Evolutionary conservation across 129 eudicot species (phyloP).

Genomic region (Flaveria robusta): DNA sequence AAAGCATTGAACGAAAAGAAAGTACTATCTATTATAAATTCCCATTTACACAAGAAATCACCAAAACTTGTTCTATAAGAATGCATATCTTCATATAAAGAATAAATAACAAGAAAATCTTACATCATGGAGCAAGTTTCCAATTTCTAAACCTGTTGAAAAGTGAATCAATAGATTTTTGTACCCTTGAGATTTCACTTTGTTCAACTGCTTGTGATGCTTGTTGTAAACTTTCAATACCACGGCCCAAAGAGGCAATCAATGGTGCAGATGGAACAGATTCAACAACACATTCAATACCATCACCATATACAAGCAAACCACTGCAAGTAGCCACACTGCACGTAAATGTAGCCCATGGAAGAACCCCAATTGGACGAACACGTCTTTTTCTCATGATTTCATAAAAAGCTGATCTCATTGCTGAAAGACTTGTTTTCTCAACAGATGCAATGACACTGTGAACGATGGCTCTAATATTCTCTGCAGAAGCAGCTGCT

Average conservation of each 20-base stretch:
- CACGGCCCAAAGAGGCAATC: conserved; percentile 92
- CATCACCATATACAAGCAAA: conserved; percentile 80
- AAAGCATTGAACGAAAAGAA: background rate
- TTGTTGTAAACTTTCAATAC: conserved; percentile 70
- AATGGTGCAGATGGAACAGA: conserved; percentile 83
- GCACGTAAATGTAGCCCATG: conserved; percentile 87
- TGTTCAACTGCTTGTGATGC: conserved; percentile 56
- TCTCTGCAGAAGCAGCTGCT: conserved; percentile 86
- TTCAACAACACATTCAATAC: conserved; percentile 89
- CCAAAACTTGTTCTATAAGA: conserved; percentile 16
- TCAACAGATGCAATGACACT: conserved; percentile 79
- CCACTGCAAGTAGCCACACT: conserved; percentile 78
- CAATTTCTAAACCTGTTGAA: conserved; percentile 55
- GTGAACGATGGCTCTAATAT: conserved; percentile 71
- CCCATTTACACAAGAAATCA: conserved; percentile 27
- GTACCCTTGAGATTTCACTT: conserved; percentile 56
- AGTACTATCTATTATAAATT: conserved; percentile 20
- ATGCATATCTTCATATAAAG: conserved; percentile 18
- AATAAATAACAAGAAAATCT: conserved; percentile 18
- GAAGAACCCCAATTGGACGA: conserved; percentile 65
- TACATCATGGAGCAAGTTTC: conserved; percentile 42
- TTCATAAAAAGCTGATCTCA: conserved; percentile 85
- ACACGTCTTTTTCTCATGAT: conserved; percentile 81
- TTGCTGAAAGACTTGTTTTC: conserved; percentile 87
- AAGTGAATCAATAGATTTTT: conserved; percentile 64